Evolutionary conservation across 2,329 filamentous ascomycete genomes (phyloP).

Genomic region (Plenodomus tracheiphilus): DNA sequence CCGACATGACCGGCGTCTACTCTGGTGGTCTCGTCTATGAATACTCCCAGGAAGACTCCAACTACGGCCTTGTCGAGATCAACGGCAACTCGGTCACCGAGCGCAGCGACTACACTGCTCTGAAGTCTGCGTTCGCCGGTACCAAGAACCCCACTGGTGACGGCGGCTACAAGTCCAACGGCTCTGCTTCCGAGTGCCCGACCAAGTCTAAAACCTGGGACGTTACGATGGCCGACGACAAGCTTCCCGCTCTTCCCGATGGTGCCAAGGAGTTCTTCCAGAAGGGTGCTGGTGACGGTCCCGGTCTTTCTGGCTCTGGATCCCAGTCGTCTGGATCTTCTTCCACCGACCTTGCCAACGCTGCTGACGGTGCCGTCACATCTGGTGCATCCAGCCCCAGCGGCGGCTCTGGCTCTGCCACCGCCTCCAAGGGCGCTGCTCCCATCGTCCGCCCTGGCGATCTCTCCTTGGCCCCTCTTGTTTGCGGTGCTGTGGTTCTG

Average conservation of each 20-base stretch:
- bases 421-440: conserved; percentile 47
- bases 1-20: conserved; percentile 85
- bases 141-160: conserved; percentile 58
- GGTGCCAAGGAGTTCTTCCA: conserved; percentile 61
- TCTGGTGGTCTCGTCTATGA: conserved; percentile 97
- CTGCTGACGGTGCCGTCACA: conserved; percentile 55
- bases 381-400: conserved; percentile 32
- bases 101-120: conserved; percentile 63
- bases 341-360: conserved; percentile 48
- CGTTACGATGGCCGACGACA: conserved; percentile 49
- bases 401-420: conserved; percentile 13
- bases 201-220: conserved; percentile 59
- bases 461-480: conserved; percentile 54
- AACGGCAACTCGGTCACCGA: conserved; percentile 59
- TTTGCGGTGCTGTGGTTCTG: conserved; percentile 56
- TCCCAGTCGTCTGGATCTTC: conserved; percentile 59
- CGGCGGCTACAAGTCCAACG: conserved; percentile 62
- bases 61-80: conserved; percentile 75
- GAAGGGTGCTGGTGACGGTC: conserved; percentile 60
- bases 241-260: conserved; percentile 61
- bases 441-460: conserved; percentile 49
- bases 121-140: conserved; percentile 55
- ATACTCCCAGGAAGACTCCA: conserved; percentile 72
- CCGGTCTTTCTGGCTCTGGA: conserved; percentile 59
- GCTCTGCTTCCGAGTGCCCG: conserved; percentile 59